phyloP scores from a whole-genome alignment of 176 grass and related monocot species.

The Eremochloa ophiuroides region DNA sequence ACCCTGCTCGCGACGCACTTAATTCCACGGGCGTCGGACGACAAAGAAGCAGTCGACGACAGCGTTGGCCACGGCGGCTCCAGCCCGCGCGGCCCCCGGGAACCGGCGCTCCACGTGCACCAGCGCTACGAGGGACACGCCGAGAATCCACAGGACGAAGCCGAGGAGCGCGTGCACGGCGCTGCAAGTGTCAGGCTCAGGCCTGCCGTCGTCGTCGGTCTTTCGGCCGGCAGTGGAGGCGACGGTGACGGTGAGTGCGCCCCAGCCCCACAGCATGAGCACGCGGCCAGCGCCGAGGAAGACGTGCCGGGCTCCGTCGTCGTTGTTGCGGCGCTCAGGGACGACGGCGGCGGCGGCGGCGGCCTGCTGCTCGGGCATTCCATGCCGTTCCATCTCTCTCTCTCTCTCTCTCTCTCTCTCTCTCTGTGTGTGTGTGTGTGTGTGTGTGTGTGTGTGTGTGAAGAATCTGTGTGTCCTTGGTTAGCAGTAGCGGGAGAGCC shows the following conservation, averaged over 20 bases:
- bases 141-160: not conserved
- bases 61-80: not conserved
- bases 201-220: not conserved
- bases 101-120: not conserved
- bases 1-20: no score
- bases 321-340: not conserved
- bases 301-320: not conserved
- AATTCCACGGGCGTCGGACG: not conserved
- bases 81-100: not conserved
- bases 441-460: no score
- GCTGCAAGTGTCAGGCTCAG: no score
- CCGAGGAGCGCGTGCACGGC: not conserved
- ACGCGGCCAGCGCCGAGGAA: not conserved
- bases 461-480: no score
- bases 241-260: not conserved
- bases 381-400: no score
- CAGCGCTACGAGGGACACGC: not conserved
- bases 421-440: no score
- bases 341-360: not conserved
- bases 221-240: not conserved
- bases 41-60: not conserved
- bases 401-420: no score
- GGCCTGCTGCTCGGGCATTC: no score
- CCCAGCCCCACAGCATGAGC: constrained; percentile 14
- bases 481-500: no score